phyloP scores from a whole-genome alignment of 306 rosid genomes.

The Senna tora region DNA sequence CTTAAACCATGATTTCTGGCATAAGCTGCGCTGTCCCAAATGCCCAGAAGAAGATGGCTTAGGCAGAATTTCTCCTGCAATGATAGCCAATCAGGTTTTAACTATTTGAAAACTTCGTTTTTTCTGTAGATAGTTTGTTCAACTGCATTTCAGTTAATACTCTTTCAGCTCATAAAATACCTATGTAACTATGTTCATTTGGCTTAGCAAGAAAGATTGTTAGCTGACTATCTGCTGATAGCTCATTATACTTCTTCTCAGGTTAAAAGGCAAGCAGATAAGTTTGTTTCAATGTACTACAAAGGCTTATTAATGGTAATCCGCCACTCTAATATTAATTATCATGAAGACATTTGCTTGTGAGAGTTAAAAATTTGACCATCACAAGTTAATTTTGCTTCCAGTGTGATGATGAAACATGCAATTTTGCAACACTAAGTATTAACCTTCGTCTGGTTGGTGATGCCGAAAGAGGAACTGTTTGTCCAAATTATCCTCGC shows the following conservation, averaged over 20 bases:
- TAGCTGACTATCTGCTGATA: constrained; percentile 30
- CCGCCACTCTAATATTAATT: constrained; percentile 18
- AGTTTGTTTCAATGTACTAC: constrained; percentile 74
- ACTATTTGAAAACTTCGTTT: constrained; percentile 19
- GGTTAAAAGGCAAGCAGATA: constrained; percentile 88
- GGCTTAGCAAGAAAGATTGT: constrained; percentile 27
- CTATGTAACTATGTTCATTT: constrained; percentile 22
- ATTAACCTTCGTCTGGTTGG: constrained; percentile 77
- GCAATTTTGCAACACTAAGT: constrained; percentile 74
- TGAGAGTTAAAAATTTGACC: constrained; percentile 5
- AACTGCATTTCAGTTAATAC: constrained; percentile 30
- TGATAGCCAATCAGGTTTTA: constrained; percentile 84
- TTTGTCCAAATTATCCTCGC: constrained; percentile 90
- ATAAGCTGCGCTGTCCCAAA: constrained; percentile 66
- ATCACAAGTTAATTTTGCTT: constrained; percentile 29
- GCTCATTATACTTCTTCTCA: constrained; percentile 38
- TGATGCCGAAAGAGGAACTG: constrained; percentile 88
- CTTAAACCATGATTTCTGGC: constrained; percentile 65
- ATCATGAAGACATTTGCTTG: constrained; percentile 16
- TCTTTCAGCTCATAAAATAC: constrained; percentile 16
- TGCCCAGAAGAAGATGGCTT: constrained; percentile 67
- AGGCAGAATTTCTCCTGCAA: constrained; percentile 73
- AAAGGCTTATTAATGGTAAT: constrained; percentile 75
- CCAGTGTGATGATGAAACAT: constrained; percentile 97
- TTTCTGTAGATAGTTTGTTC: constrained; percentile 8